Evolutionary conservation across 2,329 filamentous ascomycete genomes (phyloP).

Genomic region (Colletotrichum musicola): DNA sequence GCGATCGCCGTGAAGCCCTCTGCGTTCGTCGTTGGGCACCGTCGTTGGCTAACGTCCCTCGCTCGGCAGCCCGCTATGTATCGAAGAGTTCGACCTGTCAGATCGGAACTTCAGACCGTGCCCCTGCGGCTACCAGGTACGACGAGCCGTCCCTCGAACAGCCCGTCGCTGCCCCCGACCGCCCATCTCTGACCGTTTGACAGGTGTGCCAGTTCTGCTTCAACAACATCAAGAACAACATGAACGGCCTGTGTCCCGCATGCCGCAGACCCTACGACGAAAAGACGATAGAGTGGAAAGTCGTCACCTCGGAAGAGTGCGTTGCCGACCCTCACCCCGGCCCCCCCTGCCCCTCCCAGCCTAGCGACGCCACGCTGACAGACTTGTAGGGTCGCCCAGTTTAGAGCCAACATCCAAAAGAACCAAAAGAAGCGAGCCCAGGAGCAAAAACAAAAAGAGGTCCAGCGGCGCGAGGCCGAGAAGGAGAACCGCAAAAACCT

Average conservation of each 20-base stretch:
- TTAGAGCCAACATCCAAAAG: slow-evolving; percentile 84
- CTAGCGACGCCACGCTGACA: slow-evolving; percentile 42
- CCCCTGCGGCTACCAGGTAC: slow-evolving; percentile 97
- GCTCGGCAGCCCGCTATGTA: slow-evolving; percentile 84
- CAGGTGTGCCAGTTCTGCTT: slow-evolving; percentile 99
- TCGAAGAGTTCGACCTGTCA: slow-evolving; percentile 98
- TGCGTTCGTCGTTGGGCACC: slow-evolving; percentile 1
- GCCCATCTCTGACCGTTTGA: slow-evolving; percentile 26
- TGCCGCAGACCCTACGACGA: slow-evolving; percentile 96
- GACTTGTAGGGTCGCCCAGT: slow-evolving; percentile 73
- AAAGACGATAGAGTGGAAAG: slow-evolving; percentile 96
- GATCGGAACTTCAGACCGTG: slow-evolving; percentile 98
- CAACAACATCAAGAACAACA: slow-evolving; percentile 98
- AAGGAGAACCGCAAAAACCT: slow-evolving; percentile 96
- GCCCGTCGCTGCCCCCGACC: neutral
- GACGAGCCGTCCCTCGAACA: slow-evolving; percentile 40
- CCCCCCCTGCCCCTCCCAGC: neutral
- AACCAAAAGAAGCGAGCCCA: slow-evolving; percentile 93
- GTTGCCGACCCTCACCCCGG: slow-evolving; percentile 48
- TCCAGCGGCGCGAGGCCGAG: slow-evolving; percentile 95
- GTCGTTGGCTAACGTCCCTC: slow-evolving; percentile 43
- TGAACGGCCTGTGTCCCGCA: slow-evolving; percentile 97
- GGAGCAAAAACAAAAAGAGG: slow-evolving; percentile 89
- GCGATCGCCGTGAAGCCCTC: slow-evolving; percentile 10
- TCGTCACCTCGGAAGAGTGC: slow-evolving; percentile 94